Evolutionary conservation across 306 rosid species (phyloP).

Genomic region (Quercus dentata): DNA sequence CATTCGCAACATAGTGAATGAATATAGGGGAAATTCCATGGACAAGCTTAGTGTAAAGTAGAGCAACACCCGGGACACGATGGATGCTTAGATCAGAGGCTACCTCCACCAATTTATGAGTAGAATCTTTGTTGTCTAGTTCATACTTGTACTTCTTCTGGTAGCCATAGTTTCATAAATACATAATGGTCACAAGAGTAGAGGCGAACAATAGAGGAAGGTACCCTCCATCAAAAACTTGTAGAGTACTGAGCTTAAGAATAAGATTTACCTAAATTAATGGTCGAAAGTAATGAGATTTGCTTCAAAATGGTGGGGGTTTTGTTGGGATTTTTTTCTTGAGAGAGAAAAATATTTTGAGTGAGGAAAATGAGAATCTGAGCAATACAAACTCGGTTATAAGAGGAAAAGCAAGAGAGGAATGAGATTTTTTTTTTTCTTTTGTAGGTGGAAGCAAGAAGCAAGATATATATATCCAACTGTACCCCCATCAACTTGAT

Average conservation of each 20-base stretch:
- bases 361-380: no score
- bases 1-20: slow-evolving; percentile 53
- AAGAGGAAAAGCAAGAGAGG: no score
- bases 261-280: slow-evolving; percentile 26
- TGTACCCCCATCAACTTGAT: no score
- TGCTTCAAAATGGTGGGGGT: no score
- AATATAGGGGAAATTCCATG: slow-evolving; percentile 80
- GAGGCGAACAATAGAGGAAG: slow-evolving; percentile 60
- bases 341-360: no score
- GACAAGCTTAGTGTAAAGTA: slow-evolving; percentile 76
- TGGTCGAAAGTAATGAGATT: no score
- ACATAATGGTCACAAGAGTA: slow-evolving; percentile 56
- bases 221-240: slow-evolving; percentile 75
- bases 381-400: no score
- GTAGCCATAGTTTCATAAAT: slow-evolving; percentile 58
- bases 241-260: slow-evolving; percentile 67
- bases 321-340: no score
- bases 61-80: slow-evolving; percentile 49
- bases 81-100: neutral
- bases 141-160: slow-evolving; percentile 58
- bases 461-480: no score
- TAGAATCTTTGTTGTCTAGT: slow-evolving; percentile 50
- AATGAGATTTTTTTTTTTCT: no score
- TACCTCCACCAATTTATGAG: slow-evolving; percentile 33
- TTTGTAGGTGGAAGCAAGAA: no score